Percentiles rank a stretch among this genome's conserved stretches.
Evolutionary conservation across 2,329 filamentous ascomycete genomes (phyloP).

Genomic region (Trichoderma sp.): DNA sequence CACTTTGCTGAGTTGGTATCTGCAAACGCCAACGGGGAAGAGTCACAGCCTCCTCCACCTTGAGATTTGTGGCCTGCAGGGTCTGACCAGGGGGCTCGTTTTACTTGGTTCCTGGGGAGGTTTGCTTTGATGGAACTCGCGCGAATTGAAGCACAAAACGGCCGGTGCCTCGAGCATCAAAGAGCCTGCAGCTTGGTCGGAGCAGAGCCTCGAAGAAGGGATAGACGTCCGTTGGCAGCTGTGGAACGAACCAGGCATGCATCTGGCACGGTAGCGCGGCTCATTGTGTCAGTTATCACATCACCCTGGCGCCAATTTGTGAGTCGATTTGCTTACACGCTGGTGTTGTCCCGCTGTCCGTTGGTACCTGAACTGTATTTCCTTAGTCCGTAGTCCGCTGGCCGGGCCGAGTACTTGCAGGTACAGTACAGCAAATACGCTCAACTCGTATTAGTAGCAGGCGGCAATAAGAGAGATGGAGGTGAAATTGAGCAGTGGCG

Average conservation of each 20-base stretch:
- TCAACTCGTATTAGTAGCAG: neutral
- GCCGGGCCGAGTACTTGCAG: neutral
- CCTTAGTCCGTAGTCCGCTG: neutral
- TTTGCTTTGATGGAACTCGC: neutral
- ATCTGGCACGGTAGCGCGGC: neutral
- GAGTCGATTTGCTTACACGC: neutral
- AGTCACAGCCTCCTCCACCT: neutral
- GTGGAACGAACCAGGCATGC: neutral
- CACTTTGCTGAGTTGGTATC: constrained; percentile 2
- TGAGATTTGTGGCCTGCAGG: neutral
- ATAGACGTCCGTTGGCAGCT: constrained; percentile 2
- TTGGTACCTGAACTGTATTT: neutral
- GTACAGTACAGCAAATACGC: neutral
- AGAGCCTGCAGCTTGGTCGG: neutral
- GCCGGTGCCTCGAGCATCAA: neutral
- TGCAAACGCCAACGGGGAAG: neutral
- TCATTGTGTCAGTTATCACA: constrained; percentile 9
- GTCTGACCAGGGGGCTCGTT: constrained; percentile 4
- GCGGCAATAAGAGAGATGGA: neutral
- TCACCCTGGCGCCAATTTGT: neutral
- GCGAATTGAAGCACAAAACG: neutral
- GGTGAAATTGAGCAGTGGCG: neutral
- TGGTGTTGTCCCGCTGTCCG: neutral
- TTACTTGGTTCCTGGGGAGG: neutral
- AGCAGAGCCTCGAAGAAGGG: neutral